A percentile compares a stretch with the other conserved stretches of the same genome.
These are phyloP conservation scores for Penicillium sp. DNA, from an alignment of 2,329 filamentous ascomycete genomes.

Conservation along the genomic window DNA sequence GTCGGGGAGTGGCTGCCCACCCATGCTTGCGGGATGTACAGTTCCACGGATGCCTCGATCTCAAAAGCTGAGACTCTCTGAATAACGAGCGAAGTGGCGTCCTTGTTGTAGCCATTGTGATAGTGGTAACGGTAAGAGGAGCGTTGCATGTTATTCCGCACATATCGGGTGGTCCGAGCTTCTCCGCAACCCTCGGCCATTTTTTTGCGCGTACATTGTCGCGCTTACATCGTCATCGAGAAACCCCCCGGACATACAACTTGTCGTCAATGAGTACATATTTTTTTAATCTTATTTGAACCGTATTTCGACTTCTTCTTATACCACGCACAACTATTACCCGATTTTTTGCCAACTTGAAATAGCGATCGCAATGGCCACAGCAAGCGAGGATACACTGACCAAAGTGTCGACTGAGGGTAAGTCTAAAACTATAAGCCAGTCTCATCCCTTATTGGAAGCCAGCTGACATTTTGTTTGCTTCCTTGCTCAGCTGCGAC, in stretches of 20 bases:
- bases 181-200: constrained; percentile 23
- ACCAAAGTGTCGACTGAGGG: constrained; percentile 47
- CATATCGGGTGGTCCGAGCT: constrained; percentile 41
- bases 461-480: not conserved
- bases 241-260: not conserved
- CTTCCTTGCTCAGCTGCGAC: constrained; percentile 60
- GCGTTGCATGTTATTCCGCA: constrained; percentile 29
- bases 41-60: constrained; percentile 29
- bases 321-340: not conserved
- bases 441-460: not conserved
- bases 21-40: constrained; percentile 32
- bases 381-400: constrained; percentile 35
- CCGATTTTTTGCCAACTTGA: not conserved
- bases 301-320: not conserved
- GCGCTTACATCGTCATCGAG: constrained; percentile 3
- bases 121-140: constrained; percentile 13
- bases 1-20: constrained; percentile 20
- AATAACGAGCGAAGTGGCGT: constrained; percentile 32
- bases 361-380: constrained; percentile 30
- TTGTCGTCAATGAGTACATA: not conserved
- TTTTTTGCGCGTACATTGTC: constrained; percentile 21
- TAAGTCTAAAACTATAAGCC: constrained; percentile 21
- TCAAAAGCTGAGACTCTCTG: constrained; percentile 31
- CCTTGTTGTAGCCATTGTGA: constrained; percentile 32
- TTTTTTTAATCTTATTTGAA: not conserved